Percentiles rank a stretch among this genome's conserved stretches.
These are phyloP conservation scores for Blepharisma stoltei DNA, from an alignment of 73 alveolate genomes.

Conservation along the genomic window DNA sequence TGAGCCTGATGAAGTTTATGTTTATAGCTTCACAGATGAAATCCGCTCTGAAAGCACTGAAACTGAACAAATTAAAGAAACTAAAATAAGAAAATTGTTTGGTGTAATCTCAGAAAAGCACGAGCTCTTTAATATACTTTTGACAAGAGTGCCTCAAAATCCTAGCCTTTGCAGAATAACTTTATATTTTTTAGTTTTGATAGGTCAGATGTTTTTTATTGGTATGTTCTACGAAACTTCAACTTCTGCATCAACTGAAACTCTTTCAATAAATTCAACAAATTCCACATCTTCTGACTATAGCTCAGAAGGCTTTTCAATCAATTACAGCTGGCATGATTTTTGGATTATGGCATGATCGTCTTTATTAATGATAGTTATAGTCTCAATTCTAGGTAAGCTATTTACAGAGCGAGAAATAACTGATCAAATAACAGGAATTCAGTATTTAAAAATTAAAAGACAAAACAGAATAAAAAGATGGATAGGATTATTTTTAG, in stretches of 20 bases:
- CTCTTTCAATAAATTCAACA: no score
- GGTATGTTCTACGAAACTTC: not conserved
- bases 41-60: no score
- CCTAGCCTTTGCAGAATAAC: not conserved
- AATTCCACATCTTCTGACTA: not conserved
- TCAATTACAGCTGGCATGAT: not conserved
- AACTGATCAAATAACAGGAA: not conserved
- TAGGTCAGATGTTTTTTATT: conserved; percentile 13
- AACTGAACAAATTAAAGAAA: no score
- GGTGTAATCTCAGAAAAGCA: not conserved
- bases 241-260: not conserved
- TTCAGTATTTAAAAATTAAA: not conserved
- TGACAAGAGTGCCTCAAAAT: not conserved
- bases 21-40: no score
- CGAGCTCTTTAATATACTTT: not conserved
- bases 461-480: conserved; percentile 12
- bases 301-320: not conserved
- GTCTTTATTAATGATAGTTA: not conserved
- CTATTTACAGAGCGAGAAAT: not conserved
- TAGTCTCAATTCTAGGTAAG: not conserved
- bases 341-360: not conserved
- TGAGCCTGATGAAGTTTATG: no score
- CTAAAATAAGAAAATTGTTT: no score
- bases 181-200: not conserved
- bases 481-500: not conserved